Evolutionary conservation across 352 stramenopile genomes (phyloP).

Genomic region (Globisporangium okanoganense): DNA sequence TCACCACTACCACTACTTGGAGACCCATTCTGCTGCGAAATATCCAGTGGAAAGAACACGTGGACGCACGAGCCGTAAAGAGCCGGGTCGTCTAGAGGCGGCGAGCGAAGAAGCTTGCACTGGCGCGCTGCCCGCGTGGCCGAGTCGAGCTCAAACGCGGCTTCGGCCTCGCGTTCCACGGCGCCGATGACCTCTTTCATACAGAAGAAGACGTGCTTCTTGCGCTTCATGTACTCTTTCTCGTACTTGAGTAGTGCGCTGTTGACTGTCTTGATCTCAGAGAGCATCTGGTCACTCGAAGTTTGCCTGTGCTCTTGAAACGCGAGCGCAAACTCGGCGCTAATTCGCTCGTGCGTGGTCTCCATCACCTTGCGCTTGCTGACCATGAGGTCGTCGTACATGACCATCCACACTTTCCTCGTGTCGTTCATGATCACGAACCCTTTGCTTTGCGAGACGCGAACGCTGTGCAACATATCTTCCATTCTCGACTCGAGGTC

Average conservation of each 20-base stretch:
- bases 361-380: conserved; percentile 19
- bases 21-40: conserved; percentile 4
- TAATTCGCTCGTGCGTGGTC: conserved; percentile 9
- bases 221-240: conserved; percentile 31
- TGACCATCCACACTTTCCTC: conserved; percentile 24
- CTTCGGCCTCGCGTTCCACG: conserved; percentile 22
- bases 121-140: conserved; percentile 12
- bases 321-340: conserved; percentile 12
- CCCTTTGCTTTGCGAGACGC: conserved; percentile 28
- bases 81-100: conserved; percentile 14
- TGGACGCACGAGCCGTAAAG: conserved; percentile 25
- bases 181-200: conserved; percentile 25
- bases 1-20: not conserved
- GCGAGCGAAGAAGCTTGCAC: conserved; percentile 17
- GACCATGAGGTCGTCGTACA: conserved; percentile 24
- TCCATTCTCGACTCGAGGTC: conserved; percentile 28
- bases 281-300: conserved; percentile 4
- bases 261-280: conserved; percentile 23
- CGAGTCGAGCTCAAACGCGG: conserved; percentile 10
- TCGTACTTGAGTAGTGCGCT: conserved; percentile 21
- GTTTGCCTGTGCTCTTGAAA: conserved; percentile 13
- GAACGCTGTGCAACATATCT: conserved; percentile 23
- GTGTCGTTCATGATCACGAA: conserved; percentile 38
- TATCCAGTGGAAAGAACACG: conserved; percentile 30
- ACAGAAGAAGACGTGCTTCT: conserved; percentile 23